Evolutionary conservation across 805 yeast genomes (phyloP), one percentile per base, ranked within the genome.

Genomic region (Sugiyamaella smithiae): DNA sequence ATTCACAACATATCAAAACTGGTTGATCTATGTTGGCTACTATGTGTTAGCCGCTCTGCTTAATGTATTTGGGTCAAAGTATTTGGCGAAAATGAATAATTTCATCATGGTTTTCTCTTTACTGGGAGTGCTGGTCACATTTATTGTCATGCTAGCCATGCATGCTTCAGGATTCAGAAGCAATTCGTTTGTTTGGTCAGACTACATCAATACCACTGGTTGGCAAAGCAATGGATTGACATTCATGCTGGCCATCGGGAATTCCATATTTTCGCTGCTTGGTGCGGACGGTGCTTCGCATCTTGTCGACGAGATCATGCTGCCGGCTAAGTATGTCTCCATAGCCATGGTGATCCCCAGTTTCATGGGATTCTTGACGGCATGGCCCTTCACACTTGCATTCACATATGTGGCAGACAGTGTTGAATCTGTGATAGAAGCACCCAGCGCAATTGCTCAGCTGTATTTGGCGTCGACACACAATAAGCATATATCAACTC

Each of bases 321-420:
- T 38, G 32, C 42, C 42, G 8, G 42, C 28, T 12, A 38, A 20
- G 42, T 38, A 17, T 38, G 24, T 38, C 9, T 24, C 42, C 29
- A 38, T 17, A 38, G 42, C 42, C 5, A 38, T 38, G 42, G 42
- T 38, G 9, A 38, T 38, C 29, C 42, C 42, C 14, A 38, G 42
- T 20, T 38, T 38, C 23, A 14, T 38, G 23, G 42, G 42, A 38
- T 38, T 38, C 23, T 12, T 38, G 12, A 38, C 42, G n/a, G 42
- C 42, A n/a, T 38, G 42, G 42, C 42, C 42, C 6, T 38, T 38
- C 24, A 24, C 42, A 12, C 17, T 38, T 17, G 42, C 42, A 14
- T 38, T 38, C 24, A 24, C 24, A 19, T 38, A 38, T 20, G 42
- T 38, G 5, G 12, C n/a, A 17, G 24, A 38, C 16, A 24, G 17